Evolutionary conservation across 345 rosid species (phyloP).

Genomic region (Murraya paniculata): DNA sequence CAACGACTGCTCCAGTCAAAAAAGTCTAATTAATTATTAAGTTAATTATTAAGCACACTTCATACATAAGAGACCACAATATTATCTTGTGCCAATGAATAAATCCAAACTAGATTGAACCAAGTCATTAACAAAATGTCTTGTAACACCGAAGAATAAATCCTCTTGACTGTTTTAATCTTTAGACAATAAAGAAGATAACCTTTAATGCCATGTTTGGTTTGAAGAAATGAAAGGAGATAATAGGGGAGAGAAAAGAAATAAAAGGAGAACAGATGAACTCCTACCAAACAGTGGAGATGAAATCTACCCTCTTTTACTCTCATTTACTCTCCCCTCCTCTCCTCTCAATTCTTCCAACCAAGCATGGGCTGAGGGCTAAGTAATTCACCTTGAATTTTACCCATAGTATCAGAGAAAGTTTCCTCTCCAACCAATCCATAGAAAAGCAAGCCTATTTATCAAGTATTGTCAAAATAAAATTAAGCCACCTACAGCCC

Average conservation of each 20-base stretch:
- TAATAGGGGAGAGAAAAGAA: no score
- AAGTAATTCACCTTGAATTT: neutral
- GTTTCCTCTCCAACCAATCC: neutral
- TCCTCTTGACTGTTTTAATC: neutral
- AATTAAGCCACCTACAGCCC: no score
- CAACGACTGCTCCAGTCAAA: neutral
- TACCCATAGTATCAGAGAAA: neutral
- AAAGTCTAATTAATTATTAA: neutral
- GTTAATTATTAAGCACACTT: no score
- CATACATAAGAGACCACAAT: neutral
- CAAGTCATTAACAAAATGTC: neutral
- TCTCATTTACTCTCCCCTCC: no score
- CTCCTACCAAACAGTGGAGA: no score
- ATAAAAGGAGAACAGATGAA: no score
- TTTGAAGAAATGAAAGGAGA: no score
- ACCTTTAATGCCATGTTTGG: no score
- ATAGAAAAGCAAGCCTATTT: neutral
- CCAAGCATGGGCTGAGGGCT: neutral
- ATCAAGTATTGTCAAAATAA: neutral
- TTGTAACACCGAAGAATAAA: neutral
- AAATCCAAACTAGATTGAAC: neutral
- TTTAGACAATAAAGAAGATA: neutral
- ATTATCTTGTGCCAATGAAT: neutral
- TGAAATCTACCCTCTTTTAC: no score
- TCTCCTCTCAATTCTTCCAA: no score